Percentiles rank a stretch among this genome's conserved stretches.
Conservation (phyloP, 2,329 filamentous ascomycete species). For the Colletotrichum caudatum region DNA sequence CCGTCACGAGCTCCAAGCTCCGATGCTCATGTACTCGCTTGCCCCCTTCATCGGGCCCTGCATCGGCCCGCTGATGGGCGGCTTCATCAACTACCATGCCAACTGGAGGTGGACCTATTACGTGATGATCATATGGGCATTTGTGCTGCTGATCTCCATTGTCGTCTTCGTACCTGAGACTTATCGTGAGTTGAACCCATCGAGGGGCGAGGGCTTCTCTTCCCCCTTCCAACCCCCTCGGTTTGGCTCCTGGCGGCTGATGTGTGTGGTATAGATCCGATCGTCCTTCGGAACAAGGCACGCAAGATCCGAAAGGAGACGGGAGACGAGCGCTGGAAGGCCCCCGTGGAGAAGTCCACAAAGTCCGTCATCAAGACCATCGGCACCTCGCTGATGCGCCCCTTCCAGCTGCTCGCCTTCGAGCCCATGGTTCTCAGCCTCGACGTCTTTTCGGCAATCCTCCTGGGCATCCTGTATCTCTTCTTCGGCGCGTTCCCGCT, state of each 20-base stretch:
- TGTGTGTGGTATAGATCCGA: slow-evolving; percentile 59
- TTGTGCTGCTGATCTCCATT: slow-evolving; percentile 72
- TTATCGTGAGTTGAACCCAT: slow-evolving; percentile 68
- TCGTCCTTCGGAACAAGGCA: slow-evolving; percentile 81
- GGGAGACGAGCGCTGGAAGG: slow-evolving; percentile 80
- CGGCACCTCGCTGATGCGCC: slow-evolving; percentile 70
- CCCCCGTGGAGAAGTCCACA: slow-evolving; percentile 79
- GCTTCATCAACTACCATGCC: slow-evolving; percentile 83
- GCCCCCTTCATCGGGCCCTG: slow-evolving; percentile 73
- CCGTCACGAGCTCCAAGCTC: slow-evolving; percentile 75
- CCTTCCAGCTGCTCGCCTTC: slow-evolving; percentile 81
- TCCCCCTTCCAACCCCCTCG: slow-evolving; percentile 18
- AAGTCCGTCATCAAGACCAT: slow-evolving; percentile 75
- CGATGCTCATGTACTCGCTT: slow-evolving; percentile 85
- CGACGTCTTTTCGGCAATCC: slow-evolving; percentile 83
- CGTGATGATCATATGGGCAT: slow-evolving; percentile 84
- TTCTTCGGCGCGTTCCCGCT: slow-evolving; percentile 91
- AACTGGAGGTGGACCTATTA: slow-evolving; percentile 89
- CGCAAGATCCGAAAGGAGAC: slow-evolving; percentile 76
- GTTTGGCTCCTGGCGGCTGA: slow-evolving; percentile 22
- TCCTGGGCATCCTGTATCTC: slow-evolving; percentile 89
- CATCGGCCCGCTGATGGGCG: slow-evolving; percentile 73
- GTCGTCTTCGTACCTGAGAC: slow-evolving; percentile 86
- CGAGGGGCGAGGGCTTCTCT: slow-evolving; percentile 1
- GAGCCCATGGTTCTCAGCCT: slow-evolving; percentile 90